Conservation (phyloP, 441 rosid species). For the Mallotus japonicus region DNA sequence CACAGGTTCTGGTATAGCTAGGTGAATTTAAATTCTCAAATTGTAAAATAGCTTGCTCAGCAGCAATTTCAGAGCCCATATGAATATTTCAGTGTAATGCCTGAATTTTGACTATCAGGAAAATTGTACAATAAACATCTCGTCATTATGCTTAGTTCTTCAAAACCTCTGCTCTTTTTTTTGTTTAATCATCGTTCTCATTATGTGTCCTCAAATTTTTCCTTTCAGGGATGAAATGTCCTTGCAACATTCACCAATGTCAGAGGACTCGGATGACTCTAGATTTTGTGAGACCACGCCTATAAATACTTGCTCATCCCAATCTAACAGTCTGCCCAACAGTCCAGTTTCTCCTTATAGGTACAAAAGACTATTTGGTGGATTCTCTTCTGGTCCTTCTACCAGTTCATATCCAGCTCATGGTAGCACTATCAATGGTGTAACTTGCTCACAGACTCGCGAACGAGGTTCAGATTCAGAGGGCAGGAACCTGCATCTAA, state of each 20-base stretch:
- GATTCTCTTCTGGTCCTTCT: conserved; percentile 40
- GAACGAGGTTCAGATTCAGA: conserved; percentile 85
- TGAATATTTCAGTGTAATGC: not conserved
- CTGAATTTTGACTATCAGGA: not conserved
- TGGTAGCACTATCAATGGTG: conserved; percentile 29
- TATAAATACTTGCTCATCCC: conserved; percentile 49
- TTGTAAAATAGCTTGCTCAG: not conserved
- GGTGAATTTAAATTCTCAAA: not conserved
- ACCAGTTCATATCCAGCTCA: conserved; percentile 37
- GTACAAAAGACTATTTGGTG: conserved; percentile 52
- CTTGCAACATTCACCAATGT: conserved; percentile 94
- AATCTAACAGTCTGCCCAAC: conserved; percentile 63
- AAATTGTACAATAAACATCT: not conserved
- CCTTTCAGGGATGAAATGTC: conserved; percentile 73
- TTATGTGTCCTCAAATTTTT: not conserved
- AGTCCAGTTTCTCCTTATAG: conserved; percentile 90
- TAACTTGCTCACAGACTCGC: conserved; percentile 51
- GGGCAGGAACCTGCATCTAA: conserved; percentile 48
- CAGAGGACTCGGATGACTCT: conserved; percentile 78
- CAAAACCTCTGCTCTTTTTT: not conserved
- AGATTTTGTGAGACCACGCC: conserved; percentile 56
- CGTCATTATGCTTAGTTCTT: not conserved
- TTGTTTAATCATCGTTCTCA: not conserved
- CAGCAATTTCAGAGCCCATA: not conserved
- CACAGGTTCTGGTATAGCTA: not conserved